Evolutionary conservation across 768 basidiomycete species (phyloP), one percentile per base, ranked within the genome.

Genomic region (Tulasnella sp.): DNA sequence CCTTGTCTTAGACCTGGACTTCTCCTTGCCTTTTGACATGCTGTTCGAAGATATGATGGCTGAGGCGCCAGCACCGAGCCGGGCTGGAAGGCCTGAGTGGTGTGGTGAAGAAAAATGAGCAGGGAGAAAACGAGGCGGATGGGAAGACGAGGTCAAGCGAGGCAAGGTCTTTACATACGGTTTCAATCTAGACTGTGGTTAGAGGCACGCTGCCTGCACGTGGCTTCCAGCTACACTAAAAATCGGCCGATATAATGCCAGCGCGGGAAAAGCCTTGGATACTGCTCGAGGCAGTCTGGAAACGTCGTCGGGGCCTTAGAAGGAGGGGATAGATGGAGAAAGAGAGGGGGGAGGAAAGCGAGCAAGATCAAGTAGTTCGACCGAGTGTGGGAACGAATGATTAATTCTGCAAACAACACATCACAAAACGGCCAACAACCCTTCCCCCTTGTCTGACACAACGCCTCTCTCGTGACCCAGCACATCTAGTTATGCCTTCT

Each of bases 21-120:
- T 74, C 44, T 74, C 73, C 46, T 55, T 74, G 20, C 73, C 73
- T 74, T 55, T 74, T 9, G 73, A 74, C 73, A 74, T 74, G 32
- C 44, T 55, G 23, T 74, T 32, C 23, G 73, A 74, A 55, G 61
- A 26, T 67, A 67, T 67, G 29, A 67, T 67, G 61, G 61, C 61
- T 67, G 61, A 67, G 61, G 61, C 26, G 61, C 61, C 61, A 35
- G 61, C 61, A 67, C 61, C 11, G 5, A 18, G 16, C 61, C 61
- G 61, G 2, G 61, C 61, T 67, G 26, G 11, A 67, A 11, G 26
- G 61, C 61, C 61, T 67, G 29, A 67, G 23, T 67, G 26, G 61
- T 67, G 32, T 35, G 61, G 61, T 67, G 61, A 67, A 67, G 61
- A 67, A 18, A 55, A 67, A 67, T 67, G 61, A 67, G 61, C 61